Base-by-base conservation (phyloP, 1,284 basidiomycete genomes). In the Cystobasidium sp. region DNA sequence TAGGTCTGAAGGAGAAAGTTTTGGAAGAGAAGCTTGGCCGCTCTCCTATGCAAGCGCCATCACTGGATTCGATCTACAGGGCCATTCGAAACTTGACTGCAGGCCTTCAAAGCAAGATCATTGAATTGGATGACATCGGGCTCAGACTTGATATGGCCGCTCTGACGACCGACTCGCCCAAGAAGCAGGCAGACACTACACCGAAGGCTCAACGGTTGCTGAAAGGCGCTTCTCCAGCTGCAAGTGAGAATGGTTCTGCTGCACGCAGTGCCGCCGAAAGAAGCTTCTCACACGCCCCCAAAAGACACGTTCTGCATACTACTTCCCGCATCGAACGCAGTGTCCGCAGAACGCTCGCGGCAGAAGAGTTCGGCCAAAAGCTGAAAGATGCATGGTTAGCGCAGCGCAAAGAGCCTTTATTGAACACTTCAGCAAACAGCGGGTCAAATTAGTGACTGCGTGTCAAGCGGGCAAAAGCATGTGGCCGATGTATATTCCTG, bases 21-120 rank as follows among this genome's bases (percentile, higher is more conserved):
- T 84, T 86, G 47, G 85, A 89, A 70, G 81, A 88, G 18, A 89
- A 88, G 77, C 84, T 87, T 0, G 90, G 89, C 31, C 88, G 86
- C 77, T 58, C 37, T 20, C 52, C 16, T 69, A 39, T 71, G 79
- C 93, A 91, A 77, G 87, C 91, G 7, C 93, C 93, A 0, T 89
- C 91, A 10, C 82, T 95, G 59, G 93, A 93, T 79, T 90, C 91
- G 0, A 87, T 95, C 78, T 89, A 91, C 76, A 87, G 92, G 39
- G 91, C 91, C 0, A 91, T 90, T 78, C 88, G 90, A 61, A 94
- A 94, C 81, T 92, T 95, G 76, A 90, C 91, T 63, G 78, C 80
- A 9, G 82, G 82, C 14, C 83, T 84, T 68, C 84, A 86, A 43
- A 88, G 89, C 75, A 89, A 91, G 81, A 83, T 84, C 0, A 82